Conservation (phyloP, 2,329 filamentous ascomycete genomes). For the Botrytis porri region DNA sequence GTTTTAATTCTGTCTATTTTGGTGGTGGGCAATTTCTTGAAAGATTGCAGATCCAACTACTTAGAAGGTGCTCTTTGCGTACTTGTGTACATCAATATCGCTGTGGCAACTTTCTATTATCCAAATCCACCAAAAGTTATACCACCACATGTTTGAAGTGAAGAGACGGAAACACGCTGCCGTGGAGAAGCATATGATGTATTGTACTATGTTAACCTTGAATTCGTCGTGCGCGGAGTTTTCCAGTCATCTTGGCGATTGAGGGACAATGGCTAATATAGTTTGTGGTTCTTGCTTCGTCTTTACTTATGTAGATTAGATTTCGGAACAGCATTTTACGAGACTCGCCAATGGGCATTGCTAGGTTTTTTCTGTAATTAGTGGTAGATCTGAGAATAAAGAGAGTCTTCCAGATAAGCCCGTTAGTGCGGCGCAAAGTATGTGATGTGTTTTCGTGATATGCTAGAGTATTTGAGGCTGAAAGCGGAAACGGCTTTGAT, state of each 20-base stretch:
- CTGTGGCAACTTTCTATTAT: slow-evolving; percentile 56
- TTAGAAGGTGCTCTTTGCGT: slow-evolving; percentile 82
- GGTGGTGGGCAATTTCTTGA: slow-evolving; percentile 81
- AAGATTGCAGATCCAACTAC: slow-evolving; percentile 88
- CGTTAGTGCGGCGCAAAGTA: slow-evolving; percentile 12
- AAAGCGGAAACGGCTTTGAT: background rate
- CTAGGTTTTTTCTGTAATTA: background rate
- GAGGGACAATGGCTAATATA: too few species aligned
- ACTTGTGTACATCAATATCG: slow-evolving; percentile 60
- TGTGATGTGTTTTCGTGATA: background rate
- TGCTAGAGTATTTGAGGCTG: background rate
- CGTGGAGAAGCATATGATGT: background rate
- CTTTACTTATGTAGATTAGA: background rate
- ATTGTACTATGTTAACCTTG: background rate
- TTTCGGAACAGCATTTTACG: background rate
- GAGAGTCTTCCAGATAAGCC: background rate
- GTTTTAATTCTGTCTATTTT: slow-evolving; percentile 76
- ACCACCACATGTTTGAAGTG: background rate
- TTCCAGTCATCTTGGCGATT: background rate
- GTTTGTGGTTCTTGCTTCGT: background rate
- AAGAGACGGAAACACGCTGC: too few species aligned
- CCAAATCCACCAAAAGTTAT: slow-evolving; percentile 42
- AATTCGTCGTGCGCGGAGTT: background rate
- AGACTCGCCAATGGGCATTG: background rate
- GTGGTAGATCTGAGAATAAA: background rate